Conservation (phyloP, 495 filamentous ascomycete genomes). For the Penicillium diatomitis region DNA sequence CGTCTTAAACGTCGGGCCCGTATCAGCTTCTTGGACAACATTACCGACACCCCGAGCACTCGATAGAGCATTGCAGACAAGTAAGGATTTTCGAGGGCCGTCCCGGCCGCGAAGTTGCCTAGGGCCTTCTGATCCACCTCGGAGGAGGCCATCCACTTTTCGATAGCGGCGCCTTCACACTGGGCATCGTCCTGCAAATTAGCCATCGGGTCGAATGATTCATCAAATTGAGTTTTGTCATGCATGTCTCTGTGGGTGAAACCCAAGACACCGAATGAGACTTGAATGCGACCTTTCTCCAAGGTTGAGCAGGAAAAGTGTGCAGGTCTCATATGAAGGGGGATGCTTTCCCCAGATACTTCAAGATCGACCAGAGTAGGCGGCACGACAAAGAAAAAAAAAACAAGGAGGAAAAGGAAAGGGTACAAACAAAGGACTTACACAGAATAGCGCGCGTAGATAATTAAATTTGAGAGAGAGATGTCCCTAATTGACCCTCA, state of each 20-base stretch:
- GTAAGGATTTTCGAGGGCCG: conserved; percentile 59
- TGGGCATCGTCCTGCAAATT: conserved; percentile 14
- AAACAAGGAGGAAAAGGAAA: background rate
- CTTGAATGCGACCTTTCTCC: too few relatives aligned
- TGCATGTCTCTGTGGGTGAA: background rate
- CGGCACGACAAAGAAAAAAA: background rate
- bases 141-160: conserved; percentile 77
- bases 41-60: conserved; percentile 81
- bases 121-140: conserved; percentile 97
- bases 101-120: conserved; percentile 71
- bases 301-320: too few relatives aligned
- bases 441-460: conserved; percentile 28
- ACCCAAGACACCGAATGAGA: too few relatives aligned
- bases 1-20: conserved; percentile 77
- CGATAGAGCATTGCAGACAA: conserved; percentile 79
- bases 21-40: conserved; percentile 76
- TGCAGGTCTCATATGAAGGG: too few relatives aligned
- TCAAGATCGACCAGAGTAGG: background rate
- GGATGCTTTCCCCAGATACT: too few relatives aligned
- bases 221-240: background rate
- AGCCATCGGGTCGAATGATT: conserved; percentile 6
- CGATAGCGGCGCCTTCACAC: conserved; percentile 9
- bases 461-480: conserved; percentile 2
- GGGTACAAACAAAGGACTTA: conserved; percentile 9
- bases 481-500: conserved; percentile 13